A percentile compares a stretch with the other conserved stretches of the same genome.
Conservation (phyloP, 768 basidiomycete species). For the Cystofilobasidium bisporidii region DNA sequence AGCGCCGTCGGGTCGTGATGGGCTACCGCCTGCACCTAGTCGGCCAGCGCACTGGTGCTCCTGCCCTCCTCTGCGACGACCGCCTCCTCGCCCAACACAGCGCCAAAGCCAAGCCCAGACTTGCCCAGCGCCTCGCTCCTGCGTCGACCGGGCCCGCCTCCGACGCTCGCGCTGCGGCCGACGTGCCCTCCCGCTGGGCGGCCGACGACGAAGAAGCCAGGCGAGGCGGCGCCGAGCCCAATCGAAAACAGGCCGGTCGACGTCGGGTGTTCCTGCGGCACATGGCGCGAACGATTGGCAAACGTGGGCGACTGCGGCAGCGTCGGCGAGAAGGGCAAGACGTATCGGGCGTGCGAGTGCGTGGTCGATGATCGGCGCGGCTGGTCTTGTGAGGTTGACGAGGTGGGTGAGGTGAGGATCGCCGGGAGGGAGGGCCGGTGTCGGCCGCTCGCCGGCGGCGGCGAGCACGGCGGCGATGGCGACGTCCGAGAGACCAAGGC, state of each 20-base stretch:
- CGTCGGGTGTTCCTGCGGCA: slow-evolving; percentile 4
- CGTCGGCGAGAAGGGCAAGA: neutral
- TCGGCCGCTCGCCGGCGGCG: slow-evolving; percentile 12
- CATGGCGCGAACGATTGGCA: slow-evolving; percentile 5
- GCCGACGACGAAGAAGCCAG: slow-evolving; percentile 36
- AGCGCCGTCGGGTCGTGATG: too few species aligned
- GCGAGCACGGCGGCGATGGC: neutral
- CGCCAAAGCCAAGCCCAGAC: neutral
- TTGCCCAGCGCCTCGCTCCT: neutral
- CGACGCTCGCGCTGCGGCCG: neutral
- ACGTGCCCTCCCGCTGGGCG: neutral
- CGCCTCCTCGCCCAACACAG: neutral
- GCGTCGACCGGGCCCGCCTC: neutral
- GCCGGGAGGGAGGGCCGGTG: neutral
- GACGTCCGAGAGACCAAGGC: neutral
- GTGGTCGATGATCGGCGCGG: slow-evolving; percentile 4
- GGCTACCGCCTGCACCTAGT: too few species aligned
- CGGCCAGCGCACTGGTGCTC: neutral
- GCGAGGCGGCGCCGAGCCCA: slow-evolving; percentile 39
- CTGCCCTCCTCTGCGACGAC: neutral
- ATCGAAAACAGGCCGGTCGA: slow-evolving; percentile 36
- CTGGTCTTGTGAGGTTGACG: neutral
- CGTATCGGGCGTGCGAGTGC: slow-evolving; percentile 3
- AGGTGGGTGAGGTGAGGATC: slow-evolving; percentile 10
- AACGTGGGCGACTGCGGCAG: neutral